Conservation (phyloP, 306 rosid species). For the Rosa lucieae region DNA sequence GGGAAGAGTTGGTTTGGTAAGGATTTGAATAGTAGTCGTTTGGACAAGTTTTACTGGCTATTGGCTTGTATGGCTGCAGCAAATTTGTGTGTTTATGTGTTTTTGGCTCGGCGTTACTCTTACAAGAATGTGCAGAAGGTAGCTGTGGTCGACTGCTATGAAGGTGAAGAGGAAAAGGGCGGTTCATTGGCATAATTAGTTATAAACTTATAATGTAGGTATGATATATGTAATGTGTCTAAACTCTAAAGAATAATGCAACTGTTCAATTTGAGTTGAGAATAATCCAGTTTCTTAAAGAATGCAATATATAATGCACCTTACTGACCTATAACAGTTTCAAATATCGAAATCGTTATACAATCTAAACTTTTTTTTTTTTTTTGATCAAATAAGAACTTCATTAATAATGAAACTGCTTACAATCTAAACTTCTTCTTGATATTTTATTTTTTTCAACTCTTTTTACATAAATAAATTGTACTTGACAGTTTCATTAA, state of each 20-base stretch:
- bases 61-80: slow-evolving; percentile 49
- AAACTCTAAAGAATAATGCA: background rate
- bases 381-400: no score
- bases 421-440: no score
- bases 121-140: slow-evolving; percentile 82
- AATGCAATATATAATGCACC: background rate
- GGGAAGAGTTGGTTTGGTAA: slow-evolving; percentile 83
- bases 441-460: no score
- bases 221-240: background rate
- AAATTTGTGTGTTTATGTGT: slow-evolving; percentile 59
- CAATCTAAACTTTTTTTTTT: no score
- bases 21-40: slow-evolving; percentile 66
- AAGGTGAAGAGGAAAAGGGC: slow-evolving; percentile 35
- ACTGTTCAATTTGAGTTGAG: background rate
- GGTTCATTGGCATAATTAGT: slow-evolving; percentile 43
- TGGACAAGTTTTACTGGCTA: slow-evolving; percentile 86
- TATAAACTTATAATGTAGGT: background rate
- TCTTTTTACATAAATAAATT: no score
- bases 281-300: background rate
- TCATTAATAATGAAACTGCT: no score
- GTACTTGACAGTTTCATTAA: no score
- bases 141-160: slow-evolving; percentile 54
- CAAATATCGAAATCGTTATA: background rate
- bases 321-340: background rate
- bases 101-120: slow-evolving; percentile 71